A percentile compares a stretch with the other conserved stretches of the same genome.
Evolutionary conservation across 306 rosid genomes (phyloP).

Genomic region (Medicago arabica): DNA sequence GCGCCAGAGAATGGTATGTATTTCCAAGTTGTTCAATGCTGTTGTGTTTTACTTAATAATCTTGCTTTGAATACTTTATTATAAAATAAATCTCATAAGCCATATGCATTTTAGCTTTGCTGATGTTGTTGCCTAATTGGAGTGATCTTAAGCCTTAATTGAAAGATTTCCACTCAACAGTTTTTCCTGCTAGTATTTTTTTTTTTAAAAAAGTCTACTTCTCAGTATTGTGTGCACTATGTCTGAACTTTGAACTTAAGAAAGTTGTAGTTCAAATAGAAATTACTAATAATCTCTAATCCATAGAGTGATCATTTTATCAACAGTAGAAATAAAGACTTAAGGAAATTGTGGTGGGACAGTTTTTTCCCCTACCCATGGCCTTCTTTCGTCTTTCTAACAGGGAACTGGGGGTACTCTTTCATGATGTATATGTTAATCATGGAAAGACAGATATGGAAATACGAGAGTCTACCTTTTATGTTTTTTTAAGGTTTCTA

Average conservation of each 20-base stretch:
- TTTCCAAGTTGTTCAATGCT: constrained; percentile 34
- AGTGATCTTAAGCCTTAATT: constrained; percentile 23
- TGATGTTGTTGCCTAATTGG: constrained; percentile 28
- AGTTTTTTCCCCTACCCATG: not conserved
- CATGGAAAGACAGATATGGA: no score
- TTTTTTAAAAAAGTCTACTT: constrained; percentile 7
- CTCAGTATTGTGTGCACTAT: not conserved
- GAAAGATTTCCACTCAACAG: not conserved
- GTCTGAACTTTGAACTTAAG: not conserved
- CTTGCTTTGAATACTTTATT: constrained; percentile 23
- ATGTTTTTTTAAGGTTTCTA: no score
- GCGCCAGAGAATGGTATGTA: constrained; percentile 94
- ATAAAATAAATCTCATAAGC: constrained; percentile 18
- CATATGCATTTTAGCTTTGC: constrained; percentile 19
- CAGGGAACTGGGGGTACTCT: no score
- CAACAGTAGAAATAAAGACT: not conserved
- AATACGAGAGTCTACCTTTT: no score
- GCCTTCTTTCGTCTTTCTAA: no score
- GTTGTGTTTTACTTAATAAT: constrained; percentile 34
- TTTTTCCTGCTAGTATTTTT: constrained; percentile 8
- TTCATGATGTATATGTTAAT: no score
- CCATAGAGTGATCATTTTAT: not conserved
- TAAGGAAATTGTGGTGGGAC: not conserved
- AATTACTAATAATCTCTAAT: not conserved
- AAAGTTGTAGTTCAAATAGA: not conserved